phyloP scores from a whole-genome alignment of 2,329 filamentous ascomycete genomes.

The Periconia macrospinosa region DNA sequence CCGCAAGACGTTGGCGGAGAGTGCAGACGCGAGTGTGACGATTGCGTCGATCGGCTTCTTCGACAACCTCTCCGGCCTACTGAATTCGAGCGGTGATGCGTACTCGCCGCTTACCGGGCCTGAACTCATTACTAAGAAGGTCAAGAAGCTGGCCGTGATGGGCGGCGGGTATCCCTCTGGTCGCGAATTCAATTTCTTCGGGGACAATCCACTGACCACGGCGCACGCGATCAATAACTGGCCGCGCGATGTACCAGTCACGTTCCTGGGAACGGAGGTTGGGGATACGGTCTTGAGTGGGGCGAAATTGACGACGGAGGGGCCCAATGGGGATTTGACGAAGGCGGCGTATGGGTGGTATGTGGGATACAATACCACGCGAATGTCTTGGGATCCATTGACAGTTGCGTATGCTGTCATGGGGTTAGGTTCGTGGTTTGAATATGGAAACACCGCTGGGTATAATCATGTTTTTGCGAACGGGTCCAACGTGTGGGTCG shows the following conservation, averaged over 20 bases:
- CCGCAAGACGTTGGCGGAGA: slow-evolving; percentile 46
- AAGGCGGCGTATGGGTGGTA: slow-evolving; percentile 25
- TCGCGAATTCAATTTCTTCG: slow-evolving; percentile 55
- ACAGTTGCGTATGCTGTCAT: slow-evolving; percentile 21
- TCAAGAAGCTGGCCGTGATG: slow-evolving; percentile 56
- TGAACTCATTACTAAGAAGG: slow-evolving; percentile 49
- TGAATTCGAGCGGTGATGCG: slow-evolving; percentile 49
- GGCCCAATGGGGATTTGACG: slow-evolving; percentile 19
- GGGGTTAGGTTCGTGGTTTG: slow-evolving; percentile 35
- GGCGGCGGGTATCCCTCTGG: slow-evolving; percentile 55
- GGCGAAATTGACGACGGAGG: slow-evolving; percentile 31
- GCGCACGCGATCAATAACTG: slow-evolving; percentile 53
- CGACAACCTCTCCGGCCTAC: slow-evolving; percentile 51
- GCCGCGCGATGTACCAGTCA: slow-evolving; percentile 36
- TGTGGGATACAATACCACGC: slow-evolving; percentile 21
- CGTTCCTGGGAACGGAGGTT: slow-evolving; percentile 51
- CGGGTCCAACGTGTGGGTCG: slow-evolving; percentile 50
- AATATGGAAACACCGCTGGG: slow-evolving; percentile 42
- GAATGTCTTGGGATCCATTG: slow-evolving; percentile 28
- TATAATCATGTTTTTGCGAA: slow-evolving; percentile 47
- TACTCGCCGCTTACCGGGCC: slow-evolving; percentile 45
- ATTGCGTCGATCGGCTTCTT: slow-evolving; percentile 52
- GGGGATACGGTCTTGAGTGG: slow-evolving; percentile 49
- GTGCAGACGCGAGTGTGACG: slow-evolving; percentile 48
- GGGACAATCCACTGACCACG: slow-evolving; percentile 41